Percentiles rank a stretch among this genome's conserved stretches.
Evolutionary conservation across 495 filamentous ascomycete genomes (phyloP).

Genomic region (Aspergillus asperescens): DNA sequence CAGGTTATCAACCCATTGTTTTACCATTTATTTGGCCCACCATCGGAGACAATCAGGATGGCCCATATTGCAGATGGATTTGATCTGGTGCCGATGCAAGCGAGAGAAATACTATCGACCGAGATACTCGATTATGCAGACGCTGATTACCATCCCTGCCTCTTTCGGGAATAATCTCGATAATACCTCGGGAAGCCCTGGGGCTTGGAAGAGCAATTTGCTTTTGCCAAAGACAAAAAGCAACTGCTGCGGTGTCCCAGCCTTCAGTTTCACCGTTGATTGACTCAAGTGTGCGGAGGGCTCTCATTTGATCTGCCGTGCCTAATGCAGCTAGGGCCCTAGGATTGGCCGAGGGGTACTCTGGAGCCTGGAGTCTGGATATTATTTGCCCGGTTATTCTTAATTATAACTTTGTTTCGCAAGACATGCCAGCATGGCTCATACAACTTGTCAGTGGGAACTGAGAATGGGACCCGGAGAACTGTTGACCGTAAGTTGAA

Average conservation of each 20-base stretch:
- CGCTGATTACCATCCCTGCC: not conserved
- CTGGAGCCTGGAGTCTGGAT: not conserved
- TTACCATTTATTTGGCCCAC: slow-evolving; percentile 1
- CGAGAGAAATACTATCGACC: not conserved
- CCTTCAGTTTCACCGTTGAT: not conserved
- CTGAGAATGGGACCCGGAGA: no score
- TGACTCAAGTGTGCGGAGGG: not conserved
- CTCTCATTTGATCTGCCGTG: slow-evolving; percentile 8
- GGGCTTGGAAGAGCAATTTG: not conserved
- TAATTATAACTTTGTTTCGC: not conserved
- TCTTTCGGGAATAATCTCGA: not conserved
- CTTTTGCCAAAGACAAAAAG: not conserved
- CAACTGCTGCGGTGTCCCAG: not conserved
- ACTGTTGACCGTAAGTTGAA: no score
- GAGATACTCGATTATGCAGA: not conserved
- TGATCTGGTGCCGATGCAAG: slow-evolving; percentile 7
- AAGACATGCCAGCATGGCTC: no score
- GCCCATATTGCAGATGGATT: not conserved
- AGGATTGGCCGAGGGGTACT: no score
- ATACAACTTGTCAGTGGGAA: no score
- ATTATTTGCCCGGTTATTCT: not conserved
- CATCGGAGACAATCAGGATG: not conserved
- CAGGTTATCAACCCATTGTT: not conserved
- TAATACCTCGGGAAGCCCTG: no score
- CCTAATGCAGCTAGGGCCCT: not conserved